Conservation (phyloP, 139 green algal genomes). For the Tetratostichococcus sp. region DNA sequence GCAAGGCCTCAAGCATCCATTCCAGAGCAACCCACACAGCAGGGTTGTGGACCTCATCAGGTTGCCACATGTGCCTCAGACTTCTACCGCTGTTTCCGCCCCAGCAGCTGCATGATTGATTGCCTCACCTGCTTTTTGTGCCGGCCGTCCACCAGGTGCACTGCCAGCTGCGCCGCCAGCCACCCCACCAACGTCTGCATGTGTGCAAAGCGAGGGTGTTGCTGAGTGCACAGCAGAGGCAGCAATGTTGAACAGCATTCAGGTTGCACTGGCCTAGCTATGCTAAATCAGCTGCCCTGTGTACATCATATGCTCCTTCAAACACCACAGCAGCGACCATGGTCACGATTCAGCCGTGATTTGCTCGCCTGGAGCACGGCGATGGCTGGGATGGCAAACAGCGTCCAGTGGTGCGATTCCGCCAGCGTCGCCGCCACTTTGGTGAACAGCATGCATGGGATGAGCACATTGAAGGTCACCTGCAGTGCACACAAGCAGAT, state of each 20-base stretch:
- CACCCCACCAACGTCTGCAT: neutral
- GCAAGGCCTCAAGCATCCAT: too few relatives aligned
- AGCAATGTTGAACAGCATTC: too few relatives aligned
- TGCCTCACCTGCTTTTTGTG: neutral
- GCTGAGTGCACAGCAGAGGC: too few relatives aligned
- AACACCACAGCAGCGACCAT: too few relatives aligned
- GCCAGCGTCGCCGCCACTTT: constrained; percentile 49
- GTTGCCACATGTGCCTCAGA: too few relatives aligned
- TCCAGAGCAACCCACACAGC: too few relatives aligned
- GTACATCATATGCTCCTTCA: neutral
- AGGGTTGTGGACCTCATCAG: too few relatives aligned
- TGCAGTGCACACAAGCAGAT: constrained; percentile 4
- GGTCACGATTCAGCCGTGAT: too few relatives aligned
- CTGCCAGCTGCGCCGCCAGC: neutral
- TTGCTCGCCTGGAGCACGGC: constrained; percentile 12
- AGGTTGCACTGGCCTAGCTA: neutral
- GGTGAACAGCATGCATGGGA: constrained; percentile 60
- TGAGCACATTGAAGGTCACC: constrained; percentile 54
- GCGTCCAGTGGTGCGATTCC: neutral
- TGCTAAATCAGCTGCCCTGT: neutral
- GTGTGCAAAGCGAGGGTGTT: too few relatives aligned
- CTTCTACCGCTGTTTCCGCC: too few relatives aligned
- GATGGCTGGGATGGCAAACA: constrained; percentile 21
- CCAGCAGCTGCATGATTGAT: too few relatives aligned
- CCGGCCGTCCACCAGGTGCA: constrained; percentile 16